phyloP scores from a whole-genome alignment of 805 yeast species.

The Pichia insulana region DNA sequence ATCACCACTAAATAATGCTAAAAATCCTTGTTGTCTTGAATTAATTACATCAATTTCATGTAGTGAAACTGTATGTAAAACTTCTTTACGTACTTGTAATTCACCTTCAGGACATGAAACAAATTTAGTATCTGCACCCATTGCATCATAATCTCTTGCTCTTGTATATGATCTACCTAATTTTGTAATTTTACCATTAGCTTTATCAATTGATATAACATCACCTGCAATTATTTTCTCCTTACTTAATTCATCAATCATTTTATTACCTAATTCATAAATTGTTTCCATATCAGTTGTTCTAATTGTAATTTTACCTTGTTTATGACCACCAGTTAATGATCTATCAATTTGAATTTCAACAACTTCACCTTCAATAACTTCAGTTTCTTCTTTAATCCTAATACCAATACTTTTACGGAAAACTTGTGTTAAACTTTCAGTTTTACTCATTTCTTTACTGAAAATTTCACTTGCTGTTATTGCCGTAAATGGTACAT shows the following conservation, averaged over 20 bases:
- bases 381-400: conserved; percentile 94
- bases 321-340: conserved; percentile 71
- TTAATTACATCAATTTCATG: conserved; percentile 96
- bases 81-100: conserved; percentile 95
- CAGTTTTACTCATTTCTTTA: conserved; percentile 96
- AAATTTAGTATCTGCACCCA: conserved; percentile 82
- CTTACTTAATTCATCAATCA: conserved; percentile 86
- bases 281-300: conserved; percentile 81
- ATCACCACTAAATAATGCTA: conserved; percentile 53
- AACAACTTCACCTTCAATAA: conserved; percentile 96
- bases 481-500: conserved; percentile 95
- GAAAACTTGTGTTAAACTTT: conserved; percentile 91
- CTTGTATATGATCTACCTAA: conserved; percentile 98
- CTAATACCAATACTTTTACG: conserved; percentile 93
- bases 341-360: conserved; percentile 96
- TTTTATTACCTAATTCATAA: conserved; percentile 40
- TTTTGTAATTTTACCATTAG: conserved; percentile 94
- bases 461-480: conserved; percentile 92
- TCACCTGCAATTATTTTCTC: conserved; percentile 94
- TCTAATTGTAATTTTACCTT: conserved; percentile 85
- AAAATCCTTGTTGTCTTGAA: conserved; percentile 79
- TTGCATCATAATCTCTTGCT: conserved; percentile 96
- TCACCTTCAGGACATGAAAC: conserved; percentile 99
- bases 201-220: conserved; percentile 93
- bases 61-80: conserved; percentile 92